These are phyloP conservation scores for Fragaria ananassa DNA, from an alignment of 306 rosid species.

Conservation along the genomic window DNA sequence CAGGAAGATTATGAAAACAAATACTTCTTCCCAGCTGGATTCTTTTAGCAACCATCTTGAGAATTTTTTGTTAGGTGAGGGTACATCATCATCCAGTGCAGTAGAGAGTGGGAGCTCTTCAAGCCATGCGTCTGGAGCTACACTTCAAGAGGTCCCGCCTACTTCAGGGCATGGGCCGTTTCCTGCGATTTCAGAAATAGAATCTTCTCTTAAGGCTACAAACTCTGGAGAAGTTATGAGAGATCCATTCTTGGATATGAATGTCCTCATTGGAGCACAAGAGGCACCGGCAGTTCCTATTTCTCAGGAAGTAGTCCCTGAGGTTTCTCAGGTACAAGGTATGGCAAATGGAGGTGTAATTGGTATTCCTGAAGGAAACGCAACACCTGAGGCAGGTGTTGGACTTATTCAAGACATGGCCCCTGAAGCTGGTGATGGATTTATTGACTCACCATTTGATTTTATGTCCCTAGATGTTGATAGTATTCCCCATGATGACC, in stretches of 20 bases:
- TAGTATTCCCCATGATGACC: constrained; percentile 50
- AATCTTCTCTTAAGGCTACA: constrained; percentile 42
- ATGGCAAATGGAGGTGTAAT: constrained; percentile 43
- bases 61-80: constrained; percentile 53
- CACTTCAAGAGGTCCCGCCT: constrained; percentile 78
- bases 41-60: constrained; percentile 45
- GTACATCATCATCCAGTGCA: constrained; percentile 47
- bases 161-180: constrained; percentile 45
- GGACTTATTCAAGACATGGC: constrained; percentile 38
- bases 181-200: constrained; percentile 42
- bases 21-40: constrained; percentile 54
- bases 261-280: constrained; percentile 41
- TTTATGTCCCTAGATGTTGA: constrained; percentile 55
- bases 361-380: constrained; percentile 44
- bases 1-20: constrained; percentile 68
- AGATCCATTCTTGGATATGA: constrained; percentile 37
- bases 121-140: constrained; percentile 59
- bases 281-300: constrained; percentile 41
- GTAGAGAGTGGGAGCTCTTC: constrained; percentile 62
- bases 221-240: constrained; percentile 42
- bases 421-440: constrained; percentile 44
- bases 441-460: constrained; percentile 48
- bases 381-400: constrained; percentile 38
- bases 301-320: constrained; percentile 57
- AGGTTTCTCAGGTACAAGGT: constrained; percentile 54